Base-by-base conservation (phyloP, 768 basidiomycete genomes). In the Coprinellus aureogranulatus region DNA sequence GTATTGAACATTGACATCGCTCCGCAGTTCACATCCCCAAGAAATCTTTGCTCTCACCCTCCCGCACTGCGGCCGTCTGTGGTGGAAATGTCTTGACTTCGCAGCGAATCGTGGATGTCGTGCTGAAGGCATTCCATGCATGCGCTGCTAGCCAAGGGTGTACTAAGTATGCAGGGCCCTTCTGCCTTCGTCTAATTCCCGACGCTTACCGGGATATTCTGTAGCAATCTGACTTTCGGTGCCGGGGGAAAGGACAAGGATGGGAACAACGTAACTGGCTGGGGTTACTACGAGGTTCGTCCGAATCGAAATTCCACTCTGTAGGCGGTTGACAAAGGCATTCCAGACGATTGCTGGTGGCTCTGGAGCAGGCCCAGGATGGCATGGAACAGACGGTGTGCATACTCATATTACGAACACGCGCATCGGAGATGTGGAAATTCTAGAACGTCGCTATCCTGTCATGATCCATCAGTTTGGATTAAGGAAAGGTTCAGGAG, bases 371-470 rank as follows among this genome's bases (percentile, higher is more conserved):
- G 94, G 95, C 0, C 87, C 90, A 2, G 70, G 72, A 10, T 96
- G 94, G 94, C 86, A 94, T 65, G 95, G 95, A 3, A 93, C 92
- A 16, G 91, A 90, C 25, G 94, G 94, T 6, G 90, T 96, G 2
- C 94, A 96, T 69, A 94, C 92, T 1, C 92, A 94, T 66, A 94
- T 94, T 64, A 94, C 94, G 0, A 94, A 94, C 70, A 94, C 92
- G 10, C 85, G 92, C 11, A 94, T 94, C 42, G 92, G 92, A 22
- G 95, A 98, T 64, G 88, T 94, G 34, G 95, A 98, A 68, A 89
- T 96, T 65, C 80, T 98, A 34, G 95, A 98, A 68, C 83, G 94
- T 48, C 85, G 95, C 44, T 98, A 97, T 69, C 94, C 95, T 0
- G 86, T 96, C n/a, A 76, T 97, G 62, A 63, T 98, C 16, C 91